A percentile compares a stretch with the other conserved stretches of the same genome.
Evolutionary conservation across 768 basidiomycete species (phyloP).

Genomic region (Kwoniella bestiolae): DNA sequence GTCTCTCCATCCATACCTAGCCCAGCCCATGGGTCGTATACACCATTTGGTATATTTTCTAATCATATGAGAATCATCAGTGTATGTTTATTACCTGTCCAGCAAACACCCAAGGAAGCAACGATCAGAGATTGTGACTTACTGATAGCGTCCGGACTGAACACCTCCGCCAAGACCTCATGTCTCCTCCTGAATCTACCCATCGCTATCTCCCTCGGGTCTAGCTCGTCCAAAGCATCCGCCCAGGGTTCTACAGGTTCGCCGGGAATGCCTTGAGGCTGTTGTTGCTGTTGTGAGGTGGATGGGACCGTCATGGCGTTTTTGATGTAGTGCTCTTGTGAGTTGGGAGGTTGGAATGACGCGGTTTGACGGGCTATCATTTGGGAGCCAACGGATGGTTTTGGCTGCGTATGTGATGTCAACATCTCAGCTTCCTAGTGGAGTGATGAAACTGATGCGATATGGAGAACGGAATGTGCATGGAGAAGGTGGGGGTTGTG

Average conservation of each 20-base stretch:
- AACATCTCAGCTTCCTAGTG: neutral
- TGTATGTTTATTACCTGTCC: too few species aligned
- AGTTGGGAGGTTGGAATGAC: constrained; percentile 22
- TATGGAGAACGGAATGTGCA: too few species aligned
- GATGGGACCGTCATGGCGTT: constrained; percentile 20
- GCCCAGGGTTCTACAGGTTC: constrained; percentile 46
- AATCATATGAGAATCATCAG: too few species aligned
- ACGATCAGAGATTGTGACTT: constrained; percentile 19
- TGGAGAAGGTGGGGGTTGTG: too few species aligned
- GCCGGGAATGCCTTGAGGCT: neutral
- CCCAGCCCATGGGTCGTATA: constrained; percentile 45
- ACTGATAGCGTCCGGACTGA: constrained; percentile 50
- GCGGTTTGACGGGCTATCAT: constrained; percentile 22
- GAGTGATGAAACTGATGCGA: too few species aligned
- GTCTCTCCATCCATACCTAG: constrained; percentile 44
- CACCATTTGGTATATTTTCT: constrained; percentile 40
- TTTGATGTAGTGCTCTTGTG: constrained; percentile 32
- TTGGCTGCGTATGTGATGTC: constrained; percentile 13
- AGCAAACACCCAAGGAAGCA: neutral
- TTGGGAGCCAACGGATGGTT: constrained; percentile 16
- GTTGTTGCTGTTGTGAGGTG: neutral
- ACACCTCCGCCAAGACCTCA: constrained; percentile 46
- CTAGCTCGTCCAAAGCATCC: constrained; percentile 48
- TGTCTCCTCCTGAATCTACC: constrained; percentile 46
- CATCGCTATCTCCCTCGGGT: constrained; percentile 50